Conservation (phyloP, 148 eudicot species). For the Silene conica region DNA sequence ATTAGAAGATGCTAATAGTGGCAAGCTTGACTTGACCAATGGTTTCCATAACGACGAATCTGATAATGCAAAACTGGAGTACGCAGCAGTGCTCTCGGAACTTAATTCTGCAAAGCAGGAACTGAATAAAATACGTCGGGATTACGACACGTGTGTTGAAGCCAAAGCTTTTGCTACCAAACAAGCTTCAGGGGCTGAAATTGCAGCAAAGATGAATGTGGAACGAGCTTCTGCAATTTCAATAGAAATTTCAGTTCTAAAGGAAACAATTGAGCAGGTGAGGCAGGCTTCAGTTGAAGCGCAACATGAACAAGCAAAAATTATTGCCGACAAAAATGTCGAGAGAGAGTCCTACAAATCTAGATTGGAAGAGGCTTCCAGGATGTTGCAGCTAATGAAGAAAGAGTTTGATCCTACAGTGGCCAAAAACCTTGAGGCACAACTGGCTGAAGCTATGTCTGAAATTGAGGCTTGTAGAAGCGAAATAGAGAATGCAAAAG, state of each 20-base stretch:
- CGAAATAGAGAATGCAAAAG: slow-evolving; percentile 50
- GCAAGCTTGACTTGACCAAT: slow-evolving; percentile 20
- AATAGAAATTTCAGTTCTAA: slow-evolving; percentile 45
- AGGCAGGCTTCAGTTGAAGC: slow-evolving; percentile 44
- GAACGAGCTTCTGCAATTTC: slow-evolving; percentile 50
- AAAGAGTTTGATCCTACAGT: slow-evolving; percentile 52
- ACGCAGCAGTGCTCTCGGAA: slow-evolving; percentile 39
- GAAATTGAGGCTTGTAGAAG: slow-evolving; percentile 51
- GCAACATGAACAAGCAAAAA: slow-evolving; percentile 52
- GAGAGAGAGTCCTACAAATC: slow-evolving; percentile 47
- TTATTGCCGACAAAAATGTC: slow-evolving; percentile 48
- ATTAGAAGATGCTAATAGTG: slow-evolving; percentile 41
- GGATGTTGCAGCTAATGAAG: slow-evolving; percentile 59
- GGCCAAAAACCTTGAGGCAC: slow-evolving; percentile 47
- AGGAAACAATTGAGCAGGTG: slow-evolving; percentile 60
- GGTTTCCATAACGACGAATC: slow-evolving; percentile 37
- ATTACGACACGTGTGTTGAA: slow-evolving; percentile 40
- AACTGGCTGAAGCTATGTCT: slow-evolving; percentile 44
- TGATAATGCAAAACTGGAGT: slow-evolving; percentile 43
- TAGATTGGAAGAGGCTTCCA: slow-evolving; percentile 54
- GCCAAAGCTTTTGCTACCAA: slow-evolving; percentile 47
- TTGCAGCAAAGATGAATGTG: slow-evolving; percentile 40
- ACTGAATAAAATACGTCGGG: slow-evolving; percentile 56
- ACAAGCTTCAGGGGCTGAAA: slow-evolving; percentile 56
- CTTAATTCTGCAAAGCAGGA: slow-evolving; percentile 67